Percentiles rank a stretch among this genome's conserved stretches.
These are phyloP conservation scores for Cyclotella baltica DNA, from an alignment of 108 stramenopile species.

Conservation along the genomic window DNA sequence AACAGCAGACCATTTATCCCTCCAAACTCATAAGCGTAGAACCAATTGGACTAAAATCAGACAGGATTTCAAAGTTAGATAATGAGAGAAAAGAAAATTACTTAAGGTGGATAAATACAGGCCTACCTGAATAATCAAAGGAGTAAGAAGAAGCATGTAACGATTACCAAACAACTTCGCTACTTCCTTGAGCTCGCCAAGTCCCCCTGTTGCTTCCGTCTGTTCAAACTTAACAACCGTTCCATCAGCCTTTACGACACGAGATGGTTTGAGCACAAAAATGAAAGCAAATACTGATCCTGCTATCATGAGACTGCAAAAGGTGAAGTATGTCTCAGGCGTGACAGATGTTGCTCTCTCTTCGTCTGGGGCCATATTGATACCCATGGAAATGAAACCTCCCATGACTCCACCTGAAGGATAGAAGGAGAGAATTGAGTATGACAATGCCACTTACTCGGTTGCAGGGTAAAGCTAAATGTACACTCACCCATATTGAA, in stretches of 20 bases:
- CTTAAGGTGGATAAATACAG: no score
- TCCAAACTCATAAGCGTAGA: conserved; percentile 2
- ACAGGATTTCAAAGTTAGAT: not conserved
- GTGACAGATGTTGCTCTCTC: not conserved
- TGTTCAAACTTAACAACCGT: not conserved
- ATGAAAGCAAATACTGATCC: conserved; percentile 4
- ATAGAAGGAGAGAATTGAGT: no score
- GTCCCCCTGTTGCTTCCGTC: not conserved
- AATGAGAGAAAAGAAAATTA: not conserved
- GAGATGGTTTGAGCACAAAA: conserved; percentile 1
- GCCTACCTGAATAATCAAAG: conserved; percentile 8
- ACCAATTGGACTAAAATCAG: not conserved
- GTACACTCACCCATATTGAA: conserved; percentile 1
- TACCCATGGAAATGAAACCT: conserved; percentile 1
- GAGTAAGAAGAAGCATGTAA: conserved; percentile 6
- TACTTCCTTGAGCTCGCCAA: conserved; percentile 9
- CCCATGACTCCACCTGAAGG: conserved; percentile 7
- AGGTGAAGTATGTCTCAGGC: conserved; percentile 1
- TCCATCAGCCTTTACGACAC: conserved; percentile 5
- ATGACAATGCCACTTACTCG: no score
- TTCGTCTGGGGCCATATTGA: not conserved
- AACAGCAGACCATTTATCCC: conserved; percentile 4
- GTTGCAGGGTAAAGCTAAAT: no score
- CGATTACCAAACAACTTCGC: not conserved
- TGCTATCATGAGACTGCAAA: not conserved